Percentiles rank a stretch among this genome's conserved stretches.
These are phyloP conservation scores for Chlamydomonas asymmetrica DNA, from an alignment of 139 green algal genomes.

Conservation along the genomic window DNA sequence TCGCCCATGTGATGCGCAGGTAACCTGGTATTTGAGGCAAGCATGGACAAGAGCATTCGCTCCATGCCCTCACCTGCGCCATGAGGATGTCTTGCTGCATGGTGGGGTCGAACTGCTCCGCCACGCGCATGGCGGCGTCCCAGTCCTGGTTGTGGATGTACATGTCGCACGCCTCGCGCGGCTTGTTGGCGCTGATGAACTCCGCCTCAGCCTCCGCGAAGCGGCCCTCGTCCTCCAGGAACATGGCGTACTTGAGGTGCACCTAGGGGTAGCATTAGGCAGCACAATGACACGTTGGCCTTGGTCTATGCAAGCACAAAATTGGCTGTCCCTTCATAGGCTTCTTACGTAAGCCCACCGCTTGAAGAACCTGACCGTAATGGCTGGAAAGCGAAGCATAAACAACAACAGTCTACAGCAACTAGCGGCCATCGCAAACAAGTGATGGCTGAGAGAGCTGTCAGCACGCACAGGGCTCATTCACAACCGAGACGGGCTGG, in stretches of 20 bases:
- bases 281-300: too few species aligned
- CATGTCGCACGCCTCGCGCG: constrained; percentile 84
- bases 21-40: background rate
- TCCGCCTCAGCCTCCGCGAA: constrained; percentile 71
- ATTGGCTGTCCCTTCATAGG: too few species aligned
- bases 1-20: background rate
- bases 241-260: constrained; percentile 83
- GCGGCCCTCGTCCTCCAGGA: constrained; percentile 79
- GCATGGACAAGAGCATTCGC: background rate
- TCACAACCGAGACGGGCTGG: too few species aligned
- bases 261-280: too few species aligned
- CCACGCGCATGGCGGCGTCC: constrained; percentile 68
- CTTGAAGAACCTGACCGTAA: too few species aligned
- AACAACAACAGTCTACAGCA: too few species aligned
- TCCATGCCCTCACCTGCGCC: constrained; percentile 41
- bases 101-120: constrained; percentile 66
- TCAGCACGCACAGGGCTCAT: background rate
- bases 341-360: too few species aligned
- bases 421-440: background rate
- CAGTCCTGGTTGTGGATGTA: constrained; percentile 77
- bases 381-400: too few species aligned
- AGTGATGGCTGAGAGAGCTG: background rate
- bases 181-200: constrained; percentile 70
- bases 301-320: too few species aligned
- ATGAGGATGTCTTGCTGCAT: constrained; percentile 61